Evolutionary conservation across 1,139 yeast species (phyloP), one percentile per base, ranked within the genome.

Genomic region (Scheffersomyces segobiensis): DNA sequence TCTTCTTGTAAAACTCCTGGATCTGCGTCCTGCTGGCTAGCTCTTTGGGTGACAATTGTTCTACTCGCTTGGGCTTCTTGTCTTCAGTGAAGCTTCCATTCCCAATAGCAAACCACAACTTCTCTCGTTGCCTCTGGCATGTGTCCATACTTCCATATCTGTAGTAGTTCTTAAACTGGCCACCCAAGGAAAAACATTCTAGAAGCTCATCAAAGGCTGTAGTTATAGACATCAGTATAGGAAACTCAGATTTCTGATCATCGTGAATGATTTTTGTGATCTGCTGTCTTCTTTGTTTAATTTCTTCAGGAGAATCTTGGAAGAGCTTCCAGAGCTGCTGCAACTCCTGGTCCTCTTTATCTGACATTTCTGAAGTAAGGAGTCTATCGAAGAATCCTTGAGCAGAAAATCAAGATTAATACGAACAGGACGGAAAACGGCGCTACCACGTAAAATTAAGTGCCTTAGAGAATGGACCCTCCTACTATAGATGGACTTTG

Each of bases 121-220:
- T 92, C 50, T 84, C 85, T 61, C 91, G 79, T 67, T 91, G 91
- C 57, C 82, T 82, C 51, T 80, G 81, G 73, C 98, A 93, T 59
- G 84, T 77, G 57, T 88, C 86, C 67, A 91, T 82, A 52, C 87
- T 84, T 3, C 98, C 98, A 68, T 87, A 89, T 56, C 98, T 76
- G 70, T 93, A 93, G 67, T 90, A 88, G 71, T 89, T 84, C 62
- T 95, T 84, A 42, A 90, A 76, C 70, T 93, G 97, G 0, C 97
- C 97, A 1, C 98, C 98, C 2, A 93, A 70, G 0, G 97, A 90
- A 76, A 91, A 92, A 71, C 98, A 93, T 55, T 86, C 88, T 54
- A 93, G 82, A 48, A 93, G 77, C 67, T 91, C 97, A 71, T 93
- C 97, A 72, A 93, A 87, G 0, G 96, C 96, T 50, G 93, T 91